Evolutionary conservation across 257 asterid species (phyloP).

Genomic region (Sherardia arvensis): DNA sequence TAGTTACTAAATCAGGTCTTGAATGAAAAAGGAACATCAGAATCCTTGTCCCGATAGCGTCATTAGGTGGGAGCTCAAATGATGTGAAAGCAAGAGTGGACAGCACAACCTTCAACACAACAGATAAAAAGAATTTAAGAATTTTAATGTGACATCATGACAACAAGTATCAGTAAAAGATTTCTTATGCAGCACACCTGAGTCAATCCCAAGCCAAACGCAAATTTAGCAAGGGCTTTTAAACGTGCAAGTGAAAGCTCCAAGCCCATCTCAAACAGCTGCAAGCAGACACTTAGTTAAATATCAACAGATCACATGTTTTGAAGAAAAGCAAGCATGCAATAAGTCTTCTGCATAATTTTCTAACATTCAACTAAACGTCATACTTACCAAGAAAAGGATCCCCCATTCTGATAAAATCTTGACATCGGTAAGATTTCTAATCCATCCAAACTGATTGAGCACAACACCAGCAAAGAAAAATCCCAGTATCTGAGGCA

Average conservation of each 20-base stretch:
- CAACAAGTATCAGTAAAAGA: neutral
- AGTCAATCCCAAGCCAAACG: slow-evolving; percentile 89
- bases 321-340: neutral
- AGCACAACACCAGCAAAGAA: slow-evolving; percentile 98
- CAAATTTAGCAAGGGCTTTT: slow-evolving; percentile 94
- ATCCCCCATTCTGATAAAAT: slow-evolving; percentile 99
- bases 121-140: slow-evolving; percentile 12
- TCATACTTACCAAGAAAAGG: slow-evolving; percentile 77
- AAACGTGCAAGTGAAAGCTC: slow-evolving; percentile 96
- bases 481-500: slow-evolving; percentile 93
- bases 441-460: slow-evolving; percentile 82
- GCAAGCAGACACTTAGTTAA: slow-evolving; percentile 34
- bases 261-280: slow-evolving; percentile 99
- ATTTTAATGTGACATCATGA: neutral
- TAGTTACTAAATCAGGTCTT: slow-evolving; percentile 87
- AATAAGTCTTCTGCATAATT: neutral
- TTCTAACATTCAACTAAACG: neutral
- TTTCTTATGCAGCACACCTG: slow-evolving; percentile 42
- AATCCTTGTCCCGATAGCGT: slow-evolving; percentile 81
- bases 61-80: slow-evolving; percentile 97
- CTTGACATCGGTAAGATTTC: slow-evolving; percentile 85
- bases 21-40: slow-evolving; percentile 90
- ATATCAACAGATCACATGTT: slow-evolving; percentile 1
- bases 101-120: slow-evolving; percentile 63
- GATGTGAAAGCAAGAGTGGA: slow-evolving; percentile 94